Evolutionary conservation across 345 rosid species (phyloP).

Genomic region (Populus davidiana): DNA sequence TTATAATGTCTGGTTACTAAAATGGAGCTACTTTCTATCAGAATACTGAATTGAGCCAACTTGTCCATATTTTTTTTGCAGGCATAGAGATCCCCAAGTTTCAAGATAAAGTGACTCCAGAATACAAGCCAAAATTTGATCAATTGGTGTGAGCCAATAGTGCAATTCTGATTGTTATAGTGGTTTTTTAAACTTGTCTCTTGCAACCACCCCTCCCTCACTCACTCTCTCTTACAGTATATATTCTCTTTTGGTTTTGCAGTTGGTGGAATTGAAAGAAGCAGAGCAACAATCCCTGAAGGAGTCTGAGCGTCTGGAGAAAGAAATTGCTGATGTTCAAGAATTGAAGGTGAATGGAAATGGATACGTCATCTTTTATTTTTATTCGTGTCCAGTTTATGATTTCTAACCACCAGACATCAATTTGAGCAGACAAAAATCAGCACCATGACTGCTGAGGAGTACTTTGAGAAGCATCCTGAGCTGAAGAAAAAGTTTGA

Average conservation of each 20-base stretch:
- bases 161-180: constrained; percentile 7
- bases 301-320: constrained; percentile 78
- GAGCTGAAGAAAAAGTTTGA: constrained; percentile 93
- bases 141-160: constrained; percentile 56
- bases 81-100: constrained; percentile 83
- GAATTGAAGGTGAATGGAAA: constrained; percentile 67
- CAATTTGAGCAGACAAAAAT: constrained; percentile 58
- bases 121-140: constrained; percentile 92
- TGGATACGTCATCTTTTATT: background rate
- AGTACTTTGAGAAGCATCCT: constrained; percentile 92
- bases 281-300: constrained; percentile 79
- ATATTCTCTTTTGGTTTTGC: background rate
- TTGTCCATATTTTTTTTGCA: constrained; percentile 19
- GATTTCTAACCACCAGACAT: constrained; percentile 1
- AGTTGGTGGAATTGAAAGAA: constrained; percentile 90
- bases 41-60: background rate
- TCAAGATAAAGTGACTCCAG: constrained; percentile 82
- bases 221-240: background rate
- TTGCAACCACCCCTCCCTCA: background rate
- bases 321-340: constrained; percentile 80
- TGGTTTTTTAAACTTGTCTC: background rate
- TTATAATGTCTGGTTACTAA: background rate
- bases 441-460: constrained; percentile 98
- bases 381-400: background rate
- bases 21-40: background rate